Base-by-base conservation (phyloP, 768 basidiomycete genomes). In the Trametes elegans region DNA sequence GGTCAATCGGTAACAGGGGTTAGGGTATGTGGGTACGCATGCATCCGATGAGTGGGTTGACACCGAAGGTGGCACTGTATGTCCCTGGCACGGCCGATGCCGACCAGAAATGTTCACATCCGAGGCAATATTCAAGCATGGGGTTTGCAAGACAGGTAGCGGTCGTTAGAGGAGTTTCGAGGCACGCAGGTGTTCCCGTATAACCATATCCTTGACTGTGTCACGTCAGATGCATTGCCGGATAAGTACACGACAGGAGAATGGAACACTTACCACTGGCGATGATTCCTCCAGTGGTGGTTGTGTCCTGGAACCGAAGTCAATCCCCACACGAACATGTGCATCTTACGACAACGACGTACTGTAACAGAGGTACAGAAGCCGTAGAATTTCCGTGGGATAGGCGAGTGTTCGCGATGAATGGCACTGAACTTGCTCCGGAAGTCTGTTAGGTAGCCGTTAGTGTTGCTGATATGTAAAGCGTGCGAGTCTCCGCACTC, bases 321-420 rank as follows among this genome's bases (percentile, higher is more conserved):
- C 29, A 42, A 47, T 16, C 32, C 39, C 26, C 19, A 21, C 48
- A 23, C 35, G 27, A 35, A 49, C 6, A n/a, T 44, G n/a, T n/a
- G n/a, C n/a, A n/a, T 19, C 21, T 45, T 40, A 18, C 44, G 35
- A 23, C 14, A 10, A 19, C 29, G 18, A 62, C 78, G 19, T 60
- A 84, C 83, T 35, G 88, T 90, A 27, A 90, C 85, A 32, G 85
- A 86, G 18, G 87, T 90, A 60, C 83, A 86, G 64, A 87, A 90
- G 10, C 83, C 83, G 61, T 90, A 89, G 62, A 89, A 90, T 64
- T 87, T 87, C 42, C 88, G 76, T 44, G 87, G 87, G 34, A 75
- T 77, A 1, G 85, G 87, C 3, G 87, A 88, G 64, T 85, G 83
- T 66, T 88, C 87, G 58, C 88, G 73, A 62, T 88, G 88, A 21